These are phyloP conservation scores for Vitrella brassicaformis DNA, from an alignment of 73 alveolate species.

Conservation along the genomic window DNA sequence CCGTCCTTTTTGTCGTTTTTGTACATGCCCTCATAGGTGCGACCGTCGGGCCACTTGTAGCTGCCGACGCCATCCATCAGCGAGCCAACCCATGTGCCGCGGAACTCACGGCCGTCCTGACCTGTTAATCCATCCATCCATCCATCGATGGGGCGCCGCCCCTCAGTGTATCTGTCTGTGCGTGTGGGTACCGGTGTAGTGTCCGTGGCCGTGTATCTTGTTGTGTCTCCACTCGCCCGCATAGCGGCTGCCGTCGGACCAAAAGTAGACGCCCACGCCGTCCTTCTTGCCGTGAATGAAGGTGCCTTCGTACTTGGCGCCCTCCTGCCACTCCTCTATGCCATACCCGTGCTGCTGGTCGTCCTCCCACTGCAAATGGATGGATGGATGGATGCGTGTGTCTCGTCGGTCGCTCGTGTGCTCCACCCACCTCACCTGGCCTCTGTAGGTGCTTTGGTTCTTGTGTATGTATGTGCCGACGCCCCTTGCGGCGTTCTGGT, in stretches of 20 bases:
- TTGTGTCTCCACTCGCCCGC: not conserved
- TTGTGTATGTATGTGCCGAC: not conserved
- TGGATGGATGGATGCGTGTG: too few relatives aligned
- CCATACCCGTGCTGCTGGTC: not conserved
- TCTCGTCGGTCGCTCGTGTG: too few relatives aligned
- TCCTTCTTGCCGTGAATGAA: too few relatives aligned
- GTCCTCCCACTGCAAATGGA: not conserved
- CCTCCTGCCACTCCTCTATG: not conserved
- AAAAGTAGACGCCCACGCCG: not conserved
- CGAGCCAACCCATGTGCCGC: not conserved
- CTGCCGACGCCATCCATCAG: not conserved
- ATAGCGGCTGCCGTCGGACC: not conserved
- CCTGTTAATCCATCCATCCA: too few relatives aligned
- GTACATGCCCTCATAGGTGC: not conserved
- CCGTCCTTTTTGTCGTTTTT: not conserved
- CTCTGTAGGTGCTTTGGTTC: not conserved
- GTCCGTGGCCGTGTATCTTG: not conserved
- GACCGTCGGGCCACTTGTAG: not conserved
- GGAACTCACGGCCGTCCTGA: not conserved
- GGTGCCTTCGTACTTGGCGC: not conserved
- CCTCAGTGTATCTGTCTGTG: not conserved
- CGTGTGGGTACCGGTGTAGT: not conserved
- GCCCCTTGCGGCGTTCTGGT: not conserved
- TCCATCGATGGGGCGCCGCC: too few relatives aligned
- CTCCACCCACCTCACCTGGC: too few relatives aligned